These are phyloP conservation scores for Malus sieversii DNA, from an alignment of 306 rosid genomes.

Conservation along the genomic window DNA sequence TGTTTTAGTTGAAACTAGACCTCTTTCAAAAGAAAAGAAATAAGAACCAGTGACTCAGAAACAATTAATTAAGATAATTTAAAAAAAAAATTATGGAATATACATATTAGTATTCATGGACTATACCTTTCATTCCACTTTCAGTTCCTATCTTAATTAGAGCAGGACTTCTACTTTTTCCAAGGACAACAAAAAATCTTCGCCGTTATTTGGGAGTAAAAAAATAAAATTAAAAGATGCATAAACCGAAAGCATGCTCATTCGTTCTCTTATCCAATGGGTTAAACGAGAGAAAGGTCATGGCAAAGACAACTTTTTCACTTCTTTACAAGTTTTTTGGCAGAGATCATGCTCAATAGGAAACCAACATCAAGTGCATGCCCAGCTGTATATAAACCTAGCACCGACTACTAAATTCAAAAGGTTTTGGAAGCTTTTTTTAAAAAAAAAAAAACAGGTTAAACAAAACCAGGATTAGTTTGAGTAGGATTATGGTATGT, in stretches of 20 bases:
- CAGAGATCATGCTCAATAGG: slow-evolving; percentile 1
- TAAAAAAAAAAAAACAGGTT: background rate
- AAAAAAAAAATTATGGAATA: no score
- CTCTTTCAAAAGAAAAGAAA: no score
- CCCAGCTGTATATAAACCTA: background rate
- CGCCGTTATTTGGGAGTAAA: no score
- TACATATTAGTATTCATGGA: no score
- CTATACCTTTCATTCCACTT: no score
- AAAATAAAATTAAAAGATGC: no score
- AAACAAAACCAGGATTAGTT: background rate
- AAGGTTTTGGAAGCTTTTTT: background rate
- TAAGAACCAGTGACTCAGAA: no score
- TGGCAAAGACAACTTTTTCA: background rate
- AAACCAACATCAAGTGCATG: background rate
- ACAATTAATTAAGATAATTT: no score
- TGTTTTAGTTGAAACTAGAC: no score
- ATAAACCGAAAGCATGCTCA: background rate
- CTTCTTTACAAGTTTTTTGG: background rate
- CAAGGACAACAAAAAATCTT: no score
- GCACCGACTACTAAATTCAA: background rate
- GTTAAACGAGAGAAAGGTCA: background rate
- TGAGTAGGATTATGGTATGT: background rate
- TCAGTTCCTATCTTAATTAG: no score
- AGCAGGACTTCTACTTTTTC: no score
- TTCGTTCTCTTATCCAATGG: background rate